phyloP scores from a whole-genome alignment of 352 stramenopile species.

The Salisapilia sapeloensis region DNA sequence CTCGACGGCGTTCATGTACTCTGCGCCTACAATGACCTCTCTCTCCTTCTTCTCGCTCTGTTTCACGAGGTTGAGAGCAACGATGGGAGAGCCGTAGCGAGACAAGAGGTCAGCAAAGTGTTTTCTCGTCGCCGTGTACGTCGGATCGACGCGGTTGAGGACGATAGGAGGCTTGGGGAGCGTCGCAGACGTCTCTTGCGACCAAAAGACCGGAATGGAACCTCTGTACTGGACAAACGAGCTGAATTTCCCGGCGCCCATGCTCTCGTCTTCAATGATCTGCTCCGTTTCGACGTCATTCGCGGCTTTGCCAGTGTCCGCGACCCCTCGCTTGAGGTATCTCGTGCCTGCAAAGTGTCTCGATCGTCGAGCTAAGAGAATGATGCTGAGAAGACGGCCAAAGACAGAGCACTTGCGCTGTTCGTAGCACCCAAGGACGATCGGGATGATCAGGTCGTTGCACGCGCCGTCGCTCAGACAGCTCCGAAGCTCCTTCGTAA shows the following conservation, averaged over 20 bases:
- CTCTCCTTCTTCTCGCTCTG: conserved; percentile 93
- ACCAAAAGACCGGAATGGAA: conserved; percentile 99
- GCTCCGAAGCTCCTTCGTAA: conserved; percentile 85
- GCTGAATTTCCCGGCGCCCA: conserved; percentile 85
- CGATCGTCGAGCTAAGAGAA: conserved; percentile 91
- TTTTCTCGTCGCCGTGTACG: conserved; percentile 89
- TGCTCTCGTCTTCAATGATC: conserved; percentile 85
- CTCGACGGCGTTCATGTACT: conserved; percentile 95
- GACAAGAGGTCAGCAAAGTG: conserved; percentile 90
- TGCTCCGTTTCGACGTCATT: conserved; percentile 99
- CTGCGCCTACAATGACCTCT: conserved; percentile 95
- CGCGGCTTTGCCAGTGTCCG: conserved; percentile 95
- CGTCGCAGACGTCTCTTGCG: conserved; percentile 95
- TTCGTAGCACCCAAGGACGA: conserved; percentile 92
- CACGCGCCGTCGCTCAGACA: conserved; percentile 73
- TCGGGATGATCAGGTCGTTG: conserved; percentile 78
- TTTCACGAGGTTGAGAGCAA: conserved; percentile 98
- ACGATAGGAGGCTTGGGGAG: conserved; percentile 97
- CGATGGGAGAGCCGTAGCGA: conserved; percentile 92
- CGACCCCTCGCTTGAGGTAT: conserved; percentile 95
- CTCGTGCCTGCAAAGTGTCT: conserved; percentile 97
- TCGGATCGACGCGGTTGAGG: conserved; percentile 92
- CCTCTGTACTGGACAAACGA: conserved; percentile 96
- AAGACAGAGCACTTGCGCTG: conserved; percentile 94
- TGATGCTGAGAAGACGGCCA: conserved; percentile 89